Conservation (phyloP, 2,329 filamentous ascomycete genomes). For the Alternaria brassicae region DNA sequence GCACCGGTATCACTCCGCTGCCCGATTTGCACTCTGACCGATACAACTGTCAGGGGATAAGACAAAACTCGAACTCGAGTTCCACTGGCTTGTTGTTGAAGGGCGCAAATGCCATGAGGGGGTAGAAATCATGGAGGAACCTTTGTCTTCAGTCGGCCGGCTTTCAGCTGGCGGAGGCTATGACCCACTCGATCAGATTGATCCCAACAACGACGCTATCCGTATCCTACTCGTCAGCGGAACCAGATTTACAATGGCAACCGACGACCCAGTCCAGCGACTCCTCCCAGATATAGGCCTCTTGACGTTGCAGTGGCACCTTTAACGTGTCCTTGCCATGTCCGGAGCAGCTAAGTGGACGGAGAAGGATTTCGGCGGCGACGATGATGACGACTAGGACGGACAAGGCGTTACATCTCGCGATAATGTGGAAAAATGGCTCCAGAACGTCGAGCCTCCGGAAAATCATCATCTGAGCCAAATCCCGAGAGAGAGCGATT, state of each 20-base stretch:
- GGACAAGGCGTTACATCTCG: neutral
- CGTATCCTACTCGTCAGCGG: constrained; percentile 15
- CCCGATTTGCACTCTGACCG: constrained; percentile 24
- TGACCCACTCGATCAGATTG: neutral
- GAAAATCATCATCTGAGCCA: constrained; percentile 7
- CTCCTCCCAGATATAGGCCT: constrained; percentile 28
- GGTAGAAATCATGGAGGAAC: constrained; percentile 8
- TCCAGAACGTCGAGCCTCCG: constrained; percentile 10
- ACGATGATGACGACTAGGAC: constrained; percentile 6
- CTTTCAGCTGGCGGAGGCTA: neutral
- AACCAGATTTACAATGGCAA: constrained; percentile 22
- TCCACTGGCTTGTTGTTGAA: constrained; percentile 25
- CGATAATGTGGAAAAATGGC: constrained; percentile 9
- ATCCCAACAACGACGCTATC: neutral
- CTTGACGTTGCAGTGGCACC: constrained; percentile 26
- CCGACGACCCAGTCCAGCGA: constrained; percentile 21
- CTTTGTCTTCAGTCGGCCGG: neutral
- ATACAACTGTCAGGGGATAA: constrained; percentile 28
- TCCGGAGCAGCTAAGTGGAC: constrained; percentile 26
- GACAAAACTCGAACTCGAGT: constrained; percentile 26
- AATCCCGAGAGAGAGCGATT: constrained; percentile 6
- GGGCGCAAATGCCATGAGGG: constrained; percentile 10
- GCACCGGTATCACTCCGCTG: constrained; percentile 23
- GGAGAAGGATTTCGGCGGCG: constrained; percentile 20
- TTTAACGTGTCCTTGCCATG: constrained; percentile 29